Conservation (phyloP, 352 stramenopile species). For the Phytopythium oedochilum region DNA sequence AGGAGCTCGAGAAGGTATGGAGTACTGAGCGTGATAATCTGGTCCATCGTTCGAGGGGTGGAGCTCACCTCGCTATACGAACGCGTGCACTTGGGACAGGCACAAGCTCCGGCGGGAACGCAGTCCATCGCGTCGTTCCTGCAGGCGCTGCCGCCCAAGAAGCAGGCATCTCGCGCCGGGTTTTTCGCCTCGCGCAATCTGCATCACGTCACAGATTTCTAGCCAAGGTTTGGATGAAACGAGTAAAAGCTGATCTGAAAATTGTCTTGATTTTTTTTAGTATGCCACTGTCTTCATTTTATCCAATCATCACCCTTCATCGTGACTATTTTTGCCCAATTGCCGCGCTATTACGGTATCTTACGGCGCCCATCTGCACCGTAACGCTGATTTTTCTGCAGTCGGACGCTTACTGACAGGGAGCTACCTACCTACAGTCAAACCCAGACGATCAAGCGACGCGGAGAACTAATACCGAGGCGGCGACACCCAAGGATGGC, state of each 20-base stretch:
- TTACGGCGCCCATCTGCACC: neutral
- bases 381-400: neutral
- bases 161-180: conserved; percentile 19
- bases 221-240: too few relatives aligned
- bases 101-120: conserved; percentile 48
- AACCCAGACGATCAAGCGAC: too few relatives aligned
- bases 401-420: too few relatives aligned
- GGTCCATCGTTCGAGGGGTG: too few relatives aligned
- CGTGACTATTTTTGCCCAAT: neutral
- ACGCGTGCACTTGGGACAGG: conserved; percentile 15
- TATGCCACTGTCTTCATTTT: neutral
- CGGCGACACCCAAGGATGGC: neutral
- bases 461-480: too few relatives aligned
- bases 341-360: too few relatives aligned
- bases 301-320: neutral
- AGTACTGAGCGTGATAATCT: too few relatives aligned
- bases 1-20: conserved; percentile 55
- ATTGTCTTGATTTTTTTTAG: neutral
- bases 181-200: conserved; percentile 57
- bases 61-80: too few relatives aligned
- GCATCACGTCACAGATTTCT: conserved; percentile 70
- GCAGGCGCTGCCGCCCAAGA: conserved; percentile 24
- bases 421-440: too few relatives aligned
- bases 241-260: too few relatives aligned
- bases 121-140: conserved; percentile 84